Conservation (phyloP, 2,329 filamentous ascomycete genomes). For the Pseudogymnoascus pannorum region DNA sequence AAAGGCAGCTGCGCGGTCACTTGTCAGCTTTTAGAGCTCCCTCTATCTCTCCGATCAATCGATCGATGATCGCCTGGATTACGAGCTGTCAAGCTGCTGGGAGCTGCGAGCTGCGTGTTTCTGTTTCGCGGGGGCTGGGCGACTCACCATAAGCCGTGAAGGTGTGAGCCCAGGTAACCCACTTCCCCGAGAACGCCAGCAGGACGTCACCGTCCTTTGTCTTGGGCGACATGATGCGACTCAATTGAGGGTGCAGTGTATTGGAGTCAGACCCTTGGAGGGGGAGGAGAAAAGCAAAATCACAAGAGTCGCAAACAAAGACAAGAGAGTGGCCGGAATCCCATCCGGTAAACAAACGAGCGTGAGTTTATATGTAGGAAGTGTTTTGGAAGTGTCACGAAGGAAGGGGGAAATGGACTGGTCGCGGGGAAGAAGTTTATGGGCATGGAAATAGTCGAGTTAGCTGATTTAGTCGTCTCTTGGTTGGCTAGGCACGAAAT, state of each 20-base stretch:
- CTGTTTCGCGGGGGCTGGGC: slow-evolving; percentile 2
- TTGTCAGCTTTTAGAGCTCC: neutral
- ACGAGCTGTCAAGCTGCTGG: neutral
- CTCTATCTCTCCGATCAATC: neutral
- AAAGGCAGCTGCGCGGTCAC: slow-evolving; percentile 59
- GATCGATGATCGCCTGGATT: neutral
- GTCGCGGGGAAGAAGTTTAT: neutral
- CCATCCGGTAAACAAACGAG: neutral
- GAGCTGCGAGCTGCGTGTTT: no score
- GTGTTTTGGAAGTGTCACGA: neutral
- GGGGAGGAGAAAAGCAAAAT: no score
- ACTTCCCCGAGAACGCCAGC: slow-evolving; percentile 70
- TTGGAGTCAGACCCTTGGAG: neutral
- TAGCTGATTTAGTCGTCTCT: neutral
- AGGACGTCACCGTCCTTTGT: slow-evolving; percentile 59
- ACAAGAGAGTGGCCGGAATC: neutral
- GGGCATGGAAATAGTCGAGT: neutral
- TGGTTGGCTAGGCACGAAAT: neutral
- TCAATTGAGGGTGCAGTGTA: neutral
- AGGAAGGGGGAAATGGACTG: neutral
- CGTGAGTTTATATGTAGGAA: neutral
- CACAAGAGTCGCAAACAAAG: neutral
- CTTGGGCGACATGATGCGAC: slow-evolving; percentile 36
- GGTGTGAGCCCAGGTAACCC: slow-evolving; percentile 87
- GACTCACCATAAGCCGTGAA: slow-evolving; percentile 67